phyloP scores from a whole-genome alignment of 257 asterid genomes.

The Solanum raphanifolium region DNA sequence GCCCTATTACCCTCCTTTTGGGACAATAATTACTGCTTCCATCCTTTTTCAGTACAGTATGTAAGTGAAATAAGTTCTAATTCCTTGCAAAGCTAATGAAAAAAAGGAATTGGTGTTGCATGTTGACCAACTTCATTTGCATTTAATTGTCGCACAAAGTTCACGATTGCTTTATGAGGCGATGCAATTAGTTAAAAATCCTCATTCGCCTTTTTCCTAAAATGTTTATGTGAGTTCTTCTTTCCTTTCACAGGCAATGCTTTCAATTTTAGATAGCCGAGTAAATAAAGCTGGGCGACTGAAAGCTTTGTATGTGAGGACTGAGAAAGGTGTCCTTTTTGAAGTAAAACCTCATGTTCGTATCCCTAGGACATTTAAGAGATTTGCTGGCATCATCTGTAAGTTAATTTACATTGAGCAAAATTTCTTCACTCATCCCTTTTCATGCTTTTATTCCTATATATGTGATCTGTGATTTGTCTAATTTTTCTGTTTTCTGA shows the following conservation, averaged over 20 bases:
- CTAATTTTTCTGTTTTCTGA: neutral
- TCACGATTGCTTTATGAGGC: neutral
- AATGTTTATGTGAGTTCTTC: neutral
- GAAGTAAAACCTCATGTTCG: constrained; percentile 82
- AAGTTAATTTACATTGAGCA: constrained; percentile 15
- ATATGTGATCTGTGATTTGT: neutral
- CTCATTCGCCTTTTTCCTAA: neutral
- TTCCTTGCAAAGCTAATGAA: neutral
- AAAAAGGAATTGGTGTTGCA: neutral
- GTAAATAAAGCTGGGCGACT: constrained; percentile 70
- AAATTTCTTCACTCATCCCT: neutral
- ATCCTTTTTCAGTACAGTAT: neutral
- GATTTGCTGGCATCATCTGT: constrained; percentile 90
- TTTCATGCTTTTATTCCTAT: neutral
- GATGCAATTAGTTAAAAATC: neutral
- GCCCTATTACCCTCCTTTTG: neutral
- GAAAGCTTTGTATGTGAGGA: constrained; percentile 80
- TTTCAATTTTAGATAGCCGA: constrained; percentile 72
- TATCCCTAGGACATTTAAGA: constrained; percentile 81
- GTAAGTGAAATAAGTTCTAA: neutral
- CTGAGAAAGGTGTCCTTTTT: constrained; percentile 67
- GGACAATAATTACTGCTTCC: neutral
- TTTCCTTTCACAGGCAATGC: constrained; percentile 51
- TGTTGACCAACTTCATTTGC: neutral
- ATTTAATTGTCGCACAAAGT: neutral